A percentile compares a stretch with the other conserved stretches of the same genome.
Conservation (phyloP, 345 rosid genomes). For the Ceriops decandra region DNA sequence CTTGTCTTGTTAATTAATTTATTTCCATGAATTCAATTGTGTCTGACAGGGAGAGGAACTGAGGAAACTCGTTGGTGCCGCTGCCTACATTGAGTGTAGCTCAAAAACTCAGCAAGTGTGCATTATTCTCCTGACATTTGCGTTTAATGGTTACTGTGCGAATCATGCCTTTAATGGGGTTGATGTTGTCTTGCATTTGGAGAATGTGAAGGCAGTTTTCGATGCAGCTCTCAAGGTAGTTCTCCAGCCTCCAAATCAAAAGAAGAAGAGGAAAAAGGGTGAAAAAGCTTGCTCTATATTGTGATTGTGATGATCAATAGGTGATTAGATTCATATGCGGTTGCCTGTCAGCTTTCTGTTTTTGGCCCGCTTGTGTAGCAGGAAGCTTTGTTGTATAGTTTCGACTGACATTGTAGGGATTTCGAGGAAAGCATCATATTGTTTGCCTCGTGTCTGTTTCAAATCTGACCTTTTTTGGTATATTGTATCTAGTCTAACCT, state of each 20-base stretch:
- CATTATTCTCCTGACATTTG: not conserved
- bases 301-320: slow-evolving; percentile 2
- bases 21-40: not conserved
- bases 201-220: slow-evolving; percentile 34
- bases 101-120: slow-evolving; percentile 30
- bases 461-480: too few relatives aligned
- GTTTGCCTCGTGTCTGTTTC: slow-evolving; percentile 19
- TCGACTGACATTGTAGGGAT: slow-evolving; percentile 26
- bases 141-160: not conserved
- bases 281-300: slow-evolving; percentile 24
- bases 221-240: slow-evolving; percentile 34
- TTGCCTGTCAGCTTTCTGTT: slow-evolving; percentile 5
- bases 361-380: not conserved
- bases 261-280: slow-evolving; percentile 28
- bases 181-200: not conserved
- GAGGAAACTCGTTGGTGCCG: slow-evolving; percentile 29
- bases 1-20: not conserved
- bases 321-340: not conserved
- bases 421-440: slow-evolving; percentile 12
- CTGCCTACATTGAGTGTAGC: slow-evolving; percentile 31
- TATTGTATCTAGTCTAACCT: slow-evolving; percentile 15
- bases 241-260: slow-evolving; percentile 34
- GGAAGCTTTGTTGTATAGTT: slow-evolving; percentile 28
- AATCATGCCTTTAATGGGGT: not conserved
- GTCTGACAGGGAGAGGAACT: slow-evolving; percentile 28